Evolutionary conservation across 2,329 filamentous ascomycete genomes (phyloP).

Genomic region (Aspergillus glaucus): DNA sequence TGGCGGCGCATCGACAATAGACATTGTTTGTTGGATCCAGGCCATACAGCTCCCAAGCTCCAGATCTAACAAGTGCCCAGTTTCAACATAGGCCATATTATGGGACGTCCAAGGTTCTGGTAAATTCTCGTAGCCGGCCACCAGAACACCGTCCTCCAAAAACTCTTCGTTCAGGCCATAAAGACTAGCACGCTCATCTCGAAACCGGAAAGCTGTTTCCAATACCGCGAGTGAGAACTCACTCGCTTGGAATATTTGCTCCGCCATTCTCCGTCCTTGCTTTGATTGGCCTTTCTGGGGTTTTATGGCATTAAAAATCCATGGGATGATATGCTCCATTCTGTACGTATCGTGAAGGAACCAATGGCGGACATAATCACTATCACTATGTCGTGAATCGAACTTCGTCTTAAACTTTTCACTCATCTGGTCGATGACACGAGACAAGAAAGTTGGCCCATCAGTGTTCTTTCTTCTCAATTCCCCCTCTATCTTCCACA

Average conservation of each 20-base stretch:
- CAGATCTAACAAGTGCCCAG: constrained; percentile 33
- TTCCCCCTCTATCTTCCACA: constrained; percentile 76
- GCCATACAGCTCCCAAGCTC: constrained; percentile 36
- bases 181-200: constrained; percentile 58
- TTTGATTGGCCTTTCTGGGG: constrained; percentile 59
- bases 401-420: constrained; percentile 67
- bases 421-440: constrained; percentile 69
- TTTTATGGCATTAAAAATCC: constrained; percentile 71
- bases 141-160: constrained; percentile 59
- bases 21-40: constrained; percentile 29
- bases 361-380: constrained; percentile 77
- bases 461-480: constrained; percentile 55
- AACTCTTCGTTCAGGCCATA: constrained; percentile 69
- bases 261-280: constrained; percentile 40
- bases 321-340: constrained; percentile 69
- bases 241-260: constrained; percentile 61
- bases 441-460: constrained; percentile 64
- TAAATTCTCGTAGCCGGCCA: constrained; percentile 60
- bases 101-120: constrained; percentile 81
- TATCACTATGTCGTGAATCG: constrained; percentile 59
- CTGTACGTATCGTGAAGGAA: constrained; percentile 70
- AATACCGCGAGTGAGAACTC: constrained; percentile 64
- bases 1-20: constrained; percentile 27
- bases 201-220: constrained; percentile 62
- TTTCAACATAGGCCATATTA: constrained; percentile 31